Percentiles rank a stretch among this genome's conserved stretches.
Evolutionary conservation across 176 grass and related monocot genomes (phyloP).

Genomic region (Urochloa ruziziensis): DNA sequence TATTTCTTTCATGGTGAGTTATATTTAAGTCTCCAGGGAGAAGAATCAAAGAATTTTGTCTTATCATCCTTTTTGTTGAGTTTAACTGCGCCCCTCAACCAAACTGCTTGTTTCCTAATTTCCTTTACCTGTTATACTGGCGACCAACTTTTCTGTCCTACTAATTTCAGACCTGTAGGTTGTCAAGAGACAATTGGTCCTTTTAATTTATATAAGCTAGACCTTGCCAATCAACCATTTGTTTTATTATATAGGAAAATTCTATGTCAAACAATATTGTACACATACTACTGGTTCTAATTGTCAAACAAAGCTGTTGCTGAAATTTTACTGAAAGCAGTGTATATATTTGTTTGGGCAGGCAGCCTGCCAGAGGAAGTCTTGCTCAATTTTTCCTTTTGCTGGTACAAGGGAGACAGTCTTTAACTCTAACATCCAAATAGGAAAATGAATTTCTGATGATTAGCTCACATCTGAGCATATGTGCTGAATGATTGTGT

Average conservation of each 20-base stretch:
- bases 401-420: neutral
- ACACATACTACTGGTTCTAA: constrained; percentile 26
- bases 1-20: neutral
- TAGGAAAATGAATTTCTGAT: neutral
- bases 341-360: constrained; percentile 4
- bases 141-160: constrained; percentile 3
- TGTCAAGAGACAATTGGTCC: constrained; percentile 24
- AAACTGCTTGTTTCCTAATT: neutral
- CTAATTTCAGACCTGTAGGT: neutral
- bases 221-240: constrained; percentile 5
- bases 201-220: constrained; percentile 5
- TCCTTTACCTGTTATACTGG: neutral
- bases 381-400: constrained; percentile 1
- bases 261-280: constrained; percentile 34
- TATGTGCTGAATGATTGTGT: constrained; percentile 4
- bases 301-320: constrained; percentile 26
- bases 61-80: constrained; percentile 5
- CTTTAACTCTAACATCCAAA: neutral
- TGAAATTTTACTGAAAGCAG: constrained; percentile 34
- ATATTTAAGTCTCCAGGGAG: neutral
- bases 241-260: neutral
- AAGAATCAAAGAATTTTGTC: neutral
- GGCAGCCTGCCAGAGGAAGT: neutral
- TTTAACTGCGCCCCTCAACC: constrained; percentile 9
- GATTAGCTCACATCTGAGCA: neutral